phyloP scores from a whole-genome alignment of 768 basidiomycete species.

The Pholiota molesta region DNA sequence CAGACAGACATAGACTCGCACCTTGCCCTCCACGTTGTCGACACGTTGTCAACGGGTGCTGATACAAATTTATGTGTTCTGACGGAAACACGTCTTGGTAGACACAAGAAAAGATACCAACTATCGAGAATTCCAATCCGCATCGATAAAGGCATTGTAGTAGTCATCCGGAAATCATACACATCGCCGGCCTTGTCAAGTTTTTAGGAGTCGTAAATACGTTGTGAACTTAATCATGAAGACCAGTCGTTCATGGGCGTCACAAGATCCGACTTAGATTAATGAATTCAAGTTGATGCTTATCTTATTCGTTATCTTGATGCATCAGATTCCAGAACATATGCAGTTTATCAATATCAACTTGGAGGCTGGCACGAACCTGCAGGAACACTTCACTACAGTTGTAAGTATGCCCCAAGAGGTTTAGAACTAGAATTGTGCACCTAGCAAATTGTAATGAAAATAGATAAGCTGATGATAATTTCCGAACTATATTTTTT shows the following conservation, averaged over 20 bases:
- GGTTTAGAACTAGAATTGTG: not conserved
- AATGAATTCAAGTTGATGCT: not conserved
- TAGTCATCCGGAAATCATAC: not conserved
- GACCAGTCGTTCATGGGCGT: too few species aligned
- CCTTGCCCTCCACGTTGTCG: not conserved
- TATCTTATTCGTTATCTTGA: not conserved
- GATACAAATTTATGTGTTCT: not conserved
- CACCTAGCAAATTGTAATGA: not conserved
- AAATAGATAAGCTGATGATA: not conserved
- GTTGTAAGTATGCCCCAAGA: not conserved
- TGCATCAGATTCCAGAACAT: not conserved
- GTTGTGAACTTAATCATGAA: too few species aligned
- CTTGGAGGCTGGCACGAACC: too few species aligned
- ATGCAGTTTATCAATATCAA: not conserved
- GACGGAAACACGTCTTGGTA: not conserved
- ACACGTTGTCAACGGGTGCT: not conserved
- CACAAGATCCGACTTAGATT: not conserved
- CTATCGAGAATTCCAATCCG: too few species aligned
- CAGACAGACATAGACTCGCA: too few species aligned
- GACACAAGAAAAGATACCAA: not conserved
- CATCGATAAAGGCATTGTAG: not conserved
- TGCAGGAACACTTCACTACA: not conserved
- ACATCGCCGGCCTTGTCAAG: not conserved
- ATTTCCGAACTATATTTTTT: conserved; percentile 1
- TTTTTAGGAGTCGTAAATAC: not conserved